These are phyloP conservation scores for Phytophthora capsici DNA, from an alignment of 352 stramenopile genomes.

Conservation along the genomic window DNA sequence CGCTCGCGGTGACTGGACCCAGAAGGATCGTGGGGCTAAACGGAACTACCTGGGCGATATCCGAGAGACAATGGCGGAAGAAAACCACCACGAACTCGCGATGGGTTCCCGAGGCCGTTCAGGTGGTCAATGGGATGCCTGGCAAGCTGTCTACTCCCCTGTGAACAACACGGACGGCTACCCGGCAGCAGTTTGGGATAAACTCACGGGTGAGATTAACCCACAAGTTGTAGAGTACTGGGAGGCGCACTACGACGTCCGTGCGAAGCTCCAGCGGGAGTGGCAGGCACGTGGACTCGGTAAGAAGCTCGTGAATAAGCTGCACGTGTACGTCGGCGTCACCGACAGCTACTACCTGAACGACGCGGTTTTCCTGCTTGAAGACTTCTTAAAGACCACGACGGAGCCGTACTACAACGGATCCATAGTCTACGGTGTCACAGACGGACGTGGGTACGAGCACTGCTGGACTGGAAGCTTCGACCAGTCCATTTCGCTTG, in stretches of 20 bases:
- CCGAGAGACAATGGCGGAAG: slow-evolving; percentile 74
- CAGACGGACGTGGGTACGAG: slow-evolving; percentile 70
- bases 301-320: slow-evolving; percentile 75
- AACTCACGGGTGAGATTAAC: slow-evolving; percentile 71
- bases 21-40: slow-evolving; percentile 65
- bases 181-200: slow-evolving; percentile 69
- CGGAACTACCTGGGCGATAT: slow-evolving; percentile 74
- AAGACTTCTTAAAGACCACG: slow-evolving; percentile 72
- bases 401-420: slow-evolving; percentile 73
- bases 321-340: slow-evolving; percentile 78
- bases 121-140: slow-evolving; percentile 79
- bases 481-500: slow-evolving; percentile 72
- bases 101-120: slow-evolving; percentile 67
- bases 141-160: slow-evolving; percentile 75
- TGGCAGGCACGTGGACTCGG: slow-evolving; percentile 58
- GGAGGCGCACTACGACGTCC: slow-evolving; percentile 72
- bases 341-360: slow-evolving; percentile 84
- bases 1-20: slow-evolving; percentile 69
- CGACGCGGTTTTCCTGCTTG: slow-evolving; percentile 71
- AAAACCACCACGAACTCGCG: slow-evolving; percentile 78
- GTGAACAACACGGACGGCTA: slow-evolving; percentile 68
- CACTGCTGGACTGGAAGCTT: slow-evolving; percentile 83
- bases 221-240: slow-evolving; percentile 64
- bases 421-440: slow-evolving; percentile 73
- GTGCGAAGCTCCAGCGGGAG: slow-evolving; percentile 71